Evolutionary conservation across 2,329 filamentous ascomycete genomes (phyloP).

Genomic region (Triangularia verruculosa): DNA sequence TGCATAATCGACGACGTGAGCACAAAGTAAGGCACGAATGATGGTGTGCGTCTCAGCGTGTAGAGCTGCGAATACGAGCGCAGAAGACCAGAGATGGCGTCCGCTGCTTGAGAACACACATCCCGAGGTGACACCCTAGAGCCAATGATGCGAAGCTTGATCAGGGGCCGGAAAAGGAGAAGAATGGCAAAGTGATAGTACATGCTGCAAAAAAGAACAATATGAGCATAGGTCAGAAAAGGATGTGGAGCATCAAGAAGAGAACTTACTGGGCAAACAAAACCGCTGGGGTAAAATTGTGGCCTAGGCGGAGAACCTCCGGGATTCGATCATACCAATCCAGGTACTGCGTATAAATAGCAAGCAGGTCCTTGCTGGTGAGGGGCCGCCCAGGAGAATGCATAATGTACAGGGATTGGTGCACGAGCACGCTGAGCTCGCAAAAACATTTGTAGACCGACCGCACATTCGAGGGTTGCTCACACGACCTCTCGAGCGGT

Average conservation of each 20-base stretch:
- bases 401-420: constrained; percentile 68
- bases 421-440: constrained; percentile 70
- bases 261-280: constrained; percentile 68
- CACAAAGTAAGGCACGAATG: constrained; percentile 62
- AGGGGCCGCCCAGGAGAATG: constrained; percentile 66
- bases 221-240: background rate
- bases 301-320: constrained; percentile 58
- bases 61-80: constrained; percentile 58
- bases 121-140: constrained; percentile 63
- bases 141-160: constrained; percentile 61
- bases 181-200: constrained; percentile 69
- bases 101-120: constrained; percentile 61
- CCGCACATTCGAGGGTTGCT: constrained; percentile 65
- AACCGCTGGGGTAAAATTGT: constrained; percentile 70
- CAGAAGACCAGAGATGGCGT: constrained; percentile 55
- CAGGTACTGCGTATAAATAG: constrained; percentile 65
- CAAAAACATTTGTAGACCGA: constrained; percentile 68
- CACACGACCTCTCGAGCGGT: constrained; percentile 52
- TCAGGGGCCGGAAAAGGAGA: constrained; percentile 70
- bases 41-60: constrained; percentile 56
- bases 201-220: constrained; percentile 48
- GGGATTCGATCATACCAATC: constrained; percentile 70
- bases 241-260: background rate
- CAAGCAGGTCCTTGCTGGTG: constrained; percentile 60
- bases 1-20: constrained; percentile 60